Base-by-base conservation (phyloP, 176 grass and related monocot species). In the Chloris gayana region DNA sequence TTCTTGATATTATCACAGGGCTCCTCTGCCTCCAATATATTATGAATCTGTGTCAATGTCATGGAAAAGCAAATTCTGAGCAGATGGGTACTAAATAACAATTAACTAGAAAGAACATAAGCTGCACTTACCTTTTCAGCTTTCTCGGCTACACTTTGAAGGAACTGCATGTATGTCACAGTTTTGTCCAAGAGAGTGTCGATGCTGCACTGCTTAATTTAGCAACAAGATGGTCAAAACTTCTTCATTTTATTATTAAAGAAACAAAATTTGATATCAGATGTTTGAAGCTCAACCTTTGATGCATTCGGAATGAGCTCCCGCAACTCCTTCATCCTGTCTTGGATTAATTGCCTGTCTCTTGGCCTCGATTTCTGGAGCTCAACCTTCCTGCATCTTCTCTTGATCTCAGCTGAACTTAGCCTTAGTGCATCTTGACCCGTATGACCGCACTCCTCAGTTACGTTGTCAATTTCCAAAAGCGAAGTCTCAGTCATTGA, bases 331-430 rank as follows among this genome's bases (percentile, higher is more conserved):
- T 91, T 84, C 81, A 90, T 89, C 72, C 94, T 85, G 60, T 94
- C 88, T 83, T 97, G 91, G 38, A 97, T 91, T 64, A 97, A 45
- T 69, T 91, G 91, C 46, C 91, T 94, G 79, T 94, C 89, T 82
- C 91, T 97, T 29, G 94, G 94, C 70, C 89, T 91, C 66, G 54
- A 38, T 72, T 58, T 94, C 49, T 86, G 59, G 60, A 83, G 61
- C 49, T 85, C 87, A 25, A 22, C 65, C 45, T 71, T 91, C 80
- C 64, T 67, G 66, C 60, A 21, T 78, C 58, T 65, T 65, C 79
- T 87, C 75, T 90, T 89, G 33, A 70, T 84, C 53, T 76, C 75
- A 37, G 73, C 57, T 57, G 73, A 88, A 44, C 41, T 44, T 44
- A 44, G 1, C 61, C 51, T 26, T 6, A 24, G 58, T 6, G 27